Conservation (phyloP, 1,139 yeast genomes). For the Pneumocystis sp. region DNA sequence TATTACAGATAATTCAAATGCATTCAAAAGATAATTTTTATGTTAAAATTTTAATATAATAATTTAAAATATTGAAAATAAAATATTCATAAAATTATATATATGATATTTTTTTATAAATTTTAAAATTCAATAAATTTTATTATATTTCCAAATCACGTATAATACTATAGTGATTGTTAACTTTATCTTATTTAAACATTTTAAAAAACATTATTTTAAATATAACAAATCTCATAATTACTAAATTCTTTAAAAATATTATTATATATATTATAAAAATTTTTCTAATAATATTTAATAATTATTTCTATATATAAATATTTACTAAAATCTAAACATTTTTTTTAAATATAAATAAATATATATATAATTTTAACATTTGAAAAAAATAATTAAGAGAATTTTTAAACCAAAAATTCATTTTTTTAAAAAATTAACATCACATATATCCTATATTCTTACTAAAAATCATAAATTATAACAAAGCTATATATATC, state of each 20-base stretch:
- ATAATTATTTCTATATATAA: neutral
- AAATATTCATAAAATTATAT: neutral
- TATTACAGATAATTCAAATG: neutral
- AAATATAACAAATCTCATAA: neutral
- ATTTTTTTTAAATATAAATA: neutral
- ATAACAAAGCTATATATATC: neutral
- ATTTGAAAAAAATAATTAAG: neutral
- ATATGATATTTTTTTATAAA: neutral
- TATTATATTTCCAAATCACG: neutral
- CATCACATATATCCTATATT: neutral
- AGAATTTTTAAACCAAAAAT: neutral
- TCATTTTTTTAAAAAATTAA: neutral
- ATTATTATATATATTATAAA: neutral
- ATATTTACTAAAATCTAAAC: neutral
- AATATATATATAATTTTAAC: neutral
- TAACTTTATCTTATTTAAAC: neutral
- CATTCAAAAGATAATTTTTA: neutral
- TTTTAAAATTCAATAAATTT: neutral
- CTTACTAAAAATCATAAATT: neutral
- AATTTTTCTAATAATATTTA: neutral
- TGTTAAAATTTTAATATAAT: neutral
- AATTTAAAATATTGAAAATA: neutral
- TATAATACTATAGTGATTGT: neutral
- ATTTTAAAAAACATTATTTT: neutral
- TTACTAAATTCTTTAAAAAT: neutral